These are phyloP conservation scores for Senna tora DNA, from an alignment of 306 rosid species.

Conservation along the genomic window DNA sequence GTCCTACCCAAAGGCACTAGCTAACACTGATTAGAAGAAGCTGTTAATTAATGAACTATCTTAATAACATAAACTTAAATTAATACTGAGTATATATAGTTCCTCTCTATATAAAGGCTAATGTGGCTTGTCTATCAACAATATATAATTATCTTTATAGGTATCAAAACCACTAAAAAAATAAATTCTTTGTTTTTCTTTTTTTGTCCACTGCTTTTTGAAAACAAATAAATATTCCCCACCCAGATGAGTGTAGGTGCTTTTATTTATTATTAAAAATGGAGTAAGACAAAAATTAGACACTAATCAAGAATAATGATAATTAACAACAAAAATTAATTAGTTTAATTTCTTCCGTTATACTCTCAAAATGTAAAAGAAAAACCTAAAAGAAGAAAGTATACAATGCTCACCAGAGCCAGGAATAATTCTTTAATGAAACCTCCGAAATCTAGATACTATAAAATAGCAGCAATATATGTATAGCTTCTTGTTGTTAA, in stretches of 20 bases:
- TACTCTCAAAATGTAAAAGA: not conserved
- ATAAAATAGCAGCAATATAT: too few species aligned
- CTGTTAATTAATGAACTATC: too few species aligned
- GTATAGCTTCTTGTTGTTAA: too few species aligned
- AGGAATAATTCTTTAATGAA: not conserved
- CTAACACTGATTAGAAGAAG: too few species aligned
- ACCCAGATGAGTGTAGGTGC: constrained; percentile 19
- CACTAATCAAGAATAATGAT: constrained; percentile 21
- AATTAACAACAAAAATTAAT: not conserved
- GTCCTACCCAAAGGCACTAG: too few species aligned
- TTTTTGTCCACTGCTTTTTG: constrained; percentile 38
- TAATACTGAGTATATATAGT: too few species aligned
- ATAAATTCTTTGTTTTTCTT: constrained; percentile 44
- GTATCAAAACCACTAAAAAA: constrained; percentile 15
- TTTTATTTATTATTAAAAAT: not conserved
- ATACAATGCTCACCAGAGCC: not conserved
- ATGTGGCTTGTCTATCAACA: not conserved
- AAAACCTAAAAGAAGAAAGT: not conserved
- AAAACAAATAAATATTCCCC: constrained; percentile 36
- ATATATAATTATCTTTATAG: not conserved
- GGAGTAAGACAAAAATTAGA: constrained; percentile 15
- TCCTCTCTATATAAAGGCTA: not conserved
- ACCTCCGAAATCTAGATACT: not conserved
- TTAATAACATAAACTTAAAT: too few species aligned
- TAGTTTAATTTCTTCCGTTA: not conserved